Evolutionary conservation across 1,284 basidiomycete species (phyloP).

Genomic region (Macrocystidia cucumis): DNA sequence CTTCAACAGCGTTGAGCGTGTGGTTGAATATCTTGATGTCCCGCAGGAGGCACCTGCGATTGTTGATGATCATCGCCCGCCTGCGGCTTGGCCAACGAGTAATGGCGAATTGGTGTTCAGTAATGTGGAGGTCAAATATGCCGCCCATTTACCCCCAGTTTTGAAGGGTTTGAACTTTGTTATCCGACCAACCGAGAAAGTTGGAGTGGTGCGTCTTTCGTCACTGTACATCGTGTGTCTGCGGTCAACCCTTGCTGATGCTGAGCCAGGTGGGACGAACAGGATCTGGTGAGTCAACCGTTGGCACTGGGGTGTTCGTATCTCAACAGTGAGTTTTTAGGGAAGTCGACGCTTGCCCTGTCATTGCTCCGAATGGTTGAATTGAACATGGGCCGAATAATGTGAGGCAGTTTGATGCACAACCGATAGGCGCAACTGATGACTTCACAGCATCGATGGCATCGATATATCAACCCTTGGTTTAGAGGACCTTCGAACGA

Average conservation of each 20-base stretch:
- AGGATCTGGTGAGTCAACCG: conserved; percentile 40
- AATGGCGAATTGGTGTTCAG: conserved; percentile 49
- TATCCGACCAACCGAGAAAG: conserved; percentile 68
- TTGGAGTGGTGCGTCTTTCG: conserved; percentile 55
- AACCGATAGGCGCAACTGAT: conserved; percentile 3
- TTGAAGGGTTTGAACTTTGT: conserved; percentile 65
- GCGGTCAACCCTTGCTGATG: neutral
- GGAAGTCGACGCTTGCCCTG: conserved; percentile 71
- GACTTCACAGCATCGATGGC: conserved; percentile 55
- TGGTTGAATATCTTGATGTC: conserved; percentile 74
- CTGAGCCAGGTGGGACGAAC: conserved; percentile 50
- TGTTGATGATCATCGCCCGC: conserved; percentile 45
- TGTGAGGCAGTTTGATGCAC: conserved; percentile 33
- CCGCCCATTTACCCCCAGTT: conserved; percentile 65
- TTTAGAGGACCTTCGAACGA: conserved; percentile 71
- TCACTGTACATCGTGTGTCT: neutral
- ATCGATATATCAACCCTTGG: conserved; percentile 80
- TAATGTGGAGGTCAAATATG: conserved; percentile 67
- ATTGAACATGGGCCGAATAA: conserved; percentile 61
- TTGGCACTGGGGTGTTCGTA: neutral
- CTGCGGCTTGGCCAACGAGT: conserved; percentile 75
- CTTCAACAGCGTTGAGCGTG: conserved; percentile 78
- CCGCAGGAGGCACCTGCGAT: conserved; percentile 75
- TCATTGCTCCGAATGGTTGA: conserved; percentile 79
- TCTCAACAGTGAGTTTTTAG: conserved; percentile 20